Evolutionary conservation across 345 rosid genomes (phyloP).

Genomic region (Schrenkiella parvula): DNA sequence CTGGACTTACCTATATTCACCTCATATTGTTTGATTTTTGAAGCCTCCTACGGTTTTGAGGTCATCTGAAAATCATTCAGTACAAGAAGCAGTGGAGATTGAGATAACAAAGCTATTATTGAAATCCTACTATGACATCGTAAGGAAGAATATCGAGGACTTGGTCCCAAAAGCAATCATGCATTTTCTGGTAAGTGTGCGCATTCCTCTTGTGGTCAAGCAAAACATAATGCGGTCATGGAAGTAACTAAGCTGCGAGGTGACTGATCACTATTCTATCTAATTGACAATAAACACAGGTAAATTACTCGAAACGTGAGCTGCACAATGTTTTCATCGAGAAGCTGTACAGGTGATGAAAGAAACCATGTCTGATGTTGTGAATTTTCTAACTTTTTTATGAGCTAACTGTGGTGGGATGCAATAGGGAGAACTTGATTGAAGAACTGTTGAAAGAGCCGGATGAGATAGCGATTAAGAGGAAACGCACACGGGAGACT

Average conservation of each 20-base stretch:
- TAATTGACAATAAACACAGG: constrained; percentile 42
- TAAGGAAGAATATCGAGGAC: constrained; percentile 83
- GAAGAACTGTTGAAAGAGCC: constrained; percentile 98
- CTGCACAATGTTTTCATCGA: constrained; percentile 88
- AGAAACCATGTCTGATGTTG: neutral
- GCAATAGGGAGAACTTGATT: constrained; percentile 75
- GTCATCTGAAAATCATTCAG: constrained; percentile 70
- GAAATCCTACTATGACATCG: constrained; percentile 91
- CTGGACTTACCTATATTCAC: neutral
- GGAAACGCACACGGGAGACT: constrained; percentile 76
- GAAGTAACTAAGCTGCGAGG: neutral
- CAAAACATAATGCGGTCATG: neutral
- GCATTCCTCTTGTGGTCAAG: neutral
- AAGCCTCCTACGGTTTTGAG: constrained; percentile 82
- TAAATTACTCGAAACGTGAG: constrained; percentile 85
- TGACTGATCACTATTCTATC: neutral
- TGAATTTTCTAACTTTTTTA: neutral
- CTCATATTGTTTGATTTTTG: neutral
- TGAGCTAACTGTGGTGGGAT: neutral
- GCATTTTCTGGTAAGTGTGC: constrained; percentile 81
- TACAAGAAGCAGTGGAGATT: constrained; percentile 72
- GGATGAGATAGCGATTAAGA: constrained; percentile 68
- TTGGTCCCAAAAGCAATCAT: constrained; percentile 84
- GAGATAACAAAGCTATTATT: constrained; percentile 67
- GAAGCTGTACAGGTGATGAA: constrained; percentile 79